Conservation (phyloP, 78 protist species). For the Pigoraptor vietnamica region DNA sequence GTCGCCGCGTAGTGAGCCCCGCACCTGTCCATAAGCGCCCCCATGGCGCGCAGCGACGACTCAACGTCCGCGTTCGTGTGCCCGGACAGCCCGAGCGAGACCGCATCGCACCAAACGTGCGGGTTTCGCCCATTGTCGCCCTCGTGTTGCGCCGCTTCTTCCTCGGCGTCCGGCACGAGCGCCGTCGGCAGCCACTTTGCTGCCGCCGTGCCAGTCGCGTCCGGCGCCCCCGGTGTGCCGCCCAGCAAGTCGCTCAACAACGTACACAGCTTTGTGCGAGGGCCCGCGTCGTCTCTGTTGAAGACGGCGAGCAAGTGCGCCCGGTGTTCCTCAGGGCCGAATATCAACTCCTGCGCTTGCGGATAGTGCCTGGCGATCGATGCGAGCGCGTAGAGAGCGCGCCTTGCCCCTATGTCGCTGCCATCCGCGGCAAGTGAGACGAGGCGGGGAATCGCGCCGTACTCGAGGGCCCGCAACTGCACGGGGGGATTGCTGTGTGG, state of each 20-base stretch:
- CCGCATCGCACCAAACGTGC: background rate
- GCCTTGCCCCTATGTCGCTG: background rate
- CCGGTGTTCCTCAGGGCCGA: background rate
- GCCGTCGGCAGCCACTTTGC: background rate
- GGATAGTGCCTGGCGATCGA: background rate
- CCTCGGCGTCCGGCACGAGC: background rate
- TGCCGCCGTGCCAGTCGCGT: background rate
- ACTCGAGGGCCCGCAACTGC: background rate
- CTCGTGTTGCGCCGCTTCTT: background rate
- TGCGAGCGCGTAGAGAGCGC: background rate
- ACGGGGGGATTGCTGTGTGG: background rate
- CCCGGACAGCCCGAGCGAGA: background rate
- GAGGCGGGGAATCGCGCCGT: background rate
- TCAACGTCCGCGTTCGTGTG: background rate
- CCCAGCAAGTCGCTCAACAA: background rate
- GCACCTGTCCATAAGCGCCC: background rate
- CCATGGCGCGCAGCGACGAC: background rate
- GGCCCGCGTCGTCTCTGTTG: background rate
- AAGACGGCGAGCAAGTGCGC: background rate
- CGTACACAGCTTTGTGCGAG: background rate
- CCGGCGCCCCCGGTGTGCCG: background rate
- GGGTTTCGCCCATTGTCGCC: too few species aligned
- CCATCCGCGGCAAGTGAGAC: background rate
- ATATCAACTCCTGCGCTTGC: background rate
- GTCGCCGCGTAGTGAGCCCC: background rate